Conservation (phyloP, 78 protist genomes). For the Polysphondylium violaceum region DNA sequence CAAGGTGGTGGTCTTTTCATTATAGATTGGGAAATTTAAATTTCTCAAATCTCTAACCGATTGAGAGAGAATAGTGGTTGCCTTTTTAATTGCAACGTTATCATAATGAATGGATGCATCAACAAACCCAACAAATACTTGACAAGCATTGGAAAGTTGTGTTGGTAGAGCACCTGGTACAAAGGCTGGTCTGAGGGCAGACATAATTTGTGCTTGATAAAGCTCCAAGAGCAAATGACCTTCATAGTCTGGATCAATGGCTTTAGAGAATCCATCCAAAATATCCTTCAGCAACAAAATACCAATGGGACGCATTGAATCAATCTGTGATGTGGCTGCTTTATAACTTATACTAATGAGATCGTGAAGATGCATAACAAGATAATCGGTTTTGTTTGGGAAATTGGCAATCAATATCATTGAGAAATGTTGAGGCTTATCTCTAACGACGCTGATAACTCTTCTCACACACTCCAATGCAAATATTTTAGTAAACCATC, state of each 20-base stretch:
- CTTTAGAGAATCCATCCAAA: constrained; percentile 47
- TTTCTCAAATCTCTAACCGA: constrained; percentile 42
- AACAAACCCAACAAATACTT: constrained; percentile 55
- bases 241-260: constrained; percentile 79
- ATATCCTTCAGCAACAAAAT: constrained; percentile 59
- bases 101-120: constrained; percentile 52
- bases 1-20: constrained; percentile 75
- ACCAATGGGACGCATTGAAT: constrained; percentile 80
- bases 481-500: constrained; percentile 81
- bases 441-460: constrained; percentile 46
- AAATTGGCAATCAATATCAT: neutral
- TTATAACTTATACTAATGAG: constrained; percentile 64
- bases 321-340: constrained; percentile 73
- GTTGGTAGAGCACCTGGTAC: constrained; percentile 67
- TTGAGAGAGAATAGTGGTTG: neutral
- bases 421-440: constrained; percentile 62
- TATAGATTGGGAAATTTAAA: constrained; percentile 62
- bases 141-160: constrained; percentile 47
- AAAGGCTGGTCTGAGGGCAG: constrained; percentile 80
- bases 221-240: constrained; percentile 79
- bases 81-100: constrained; percentile 59
- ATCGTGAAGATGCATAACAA: constrained; percentile 56
- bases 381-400: constrained; percentile 7
- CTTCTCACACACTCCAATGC: constrained; percentile 78
- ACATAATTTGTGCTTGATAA: constrained; percentile 84